Conservation (phyloP, 2,329 filamentous ascomycete genomes). For the Cylindrodendrum hubeiense region DNA sequence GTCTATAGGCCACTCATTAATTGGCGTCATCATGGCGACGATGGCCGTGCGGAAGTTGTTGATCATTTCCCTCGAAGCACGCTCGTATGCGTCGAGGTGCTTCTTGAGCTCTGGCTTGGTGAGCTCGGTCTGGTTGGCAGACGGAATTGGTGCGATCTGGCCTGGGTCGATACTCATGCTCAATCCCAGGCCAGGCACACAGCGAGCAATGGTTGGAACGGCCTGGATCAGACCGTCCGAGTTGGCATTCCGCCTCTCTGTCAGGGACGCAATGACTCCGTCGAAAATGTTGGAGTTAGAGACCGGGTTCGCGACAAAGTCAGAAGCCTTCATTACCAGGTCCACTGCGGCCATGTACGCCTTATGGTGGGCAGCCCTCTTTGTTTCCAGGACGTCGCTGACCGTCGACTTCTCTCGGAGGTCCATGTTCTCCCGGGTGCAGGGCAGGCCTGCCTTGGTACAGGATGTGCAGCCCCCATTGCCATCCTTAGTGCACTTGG, state of each 20-base stretch:
- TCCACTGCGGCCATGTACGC: background rate
- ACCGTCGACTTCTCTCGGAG: background rate
- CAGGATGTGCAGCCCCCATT: conserved; percentile 1
- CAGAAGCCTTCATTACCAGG: background rate
- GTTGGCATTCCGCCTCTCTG: background rate
- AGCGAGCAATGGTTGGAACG: background rate
- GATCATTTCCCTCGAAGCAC: background rate
- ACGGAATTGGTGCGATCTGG: background rate
- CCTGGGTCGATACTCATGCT: background rate
- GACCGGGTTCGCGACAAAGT: background rate
- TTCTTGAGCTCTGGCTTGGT: conserved; percentile 8
- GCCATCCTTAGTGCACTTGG: background rate
- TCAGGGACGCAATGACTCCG: background rate
- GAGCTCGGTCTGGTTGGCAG: background rate
- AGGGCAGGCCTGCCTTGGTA: background rate
- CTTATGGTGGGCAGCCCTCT: background rate
- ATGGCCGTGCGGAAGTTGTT: conserved; percentile 2
- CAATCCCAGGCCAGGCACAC: background rate
- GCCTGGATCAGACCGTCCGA: background rate
- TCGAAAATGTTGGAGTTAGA: background rate
- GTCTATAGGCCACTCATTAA: background rate
- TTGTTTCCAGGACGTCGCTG: background rate
- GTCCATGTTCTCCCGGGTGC: background rate
- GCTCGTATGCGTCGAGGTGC: background rate
- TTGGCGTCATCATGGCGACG: conserved; percentile 1